These are phyloP conservation scores for Fraxinus paxiana DNA, from an alignment of 305 asterid genomes.

Conservation along the genomic window DNA sequence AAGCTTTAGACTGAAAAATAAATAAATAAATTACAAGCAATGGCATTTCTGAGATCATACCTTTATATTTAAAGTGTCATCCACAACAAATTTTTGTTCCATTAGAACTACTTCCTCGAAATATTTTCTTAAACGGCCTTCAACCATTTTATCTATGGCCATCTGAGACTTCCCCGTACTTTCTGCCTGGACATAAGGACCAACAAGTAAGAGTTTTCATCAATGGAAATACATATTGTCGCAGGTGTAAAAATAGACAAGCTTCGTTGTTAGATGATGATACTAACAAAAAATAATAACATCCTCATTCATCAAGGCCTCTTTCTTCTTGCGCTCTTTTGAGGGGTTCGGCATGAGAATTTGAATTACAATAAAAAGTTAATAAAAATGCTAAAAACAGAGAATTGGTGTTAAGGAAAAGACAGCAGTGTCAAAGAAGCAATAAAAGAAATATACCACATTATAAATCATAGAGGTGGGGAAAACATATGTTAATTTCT, in stretches of 20 bases:
- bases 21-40: neutral
- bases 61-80: constrained; percentile 68
- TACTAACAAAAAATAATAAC: neutral
- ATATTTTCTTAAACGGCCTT: constrained; percentile 87
- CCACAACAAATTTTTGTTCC: constrained; percentile 89
- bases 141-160: constrained; percentile 90
- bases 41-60: constrained; percentile 31
- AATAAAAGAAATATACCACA: neutral
- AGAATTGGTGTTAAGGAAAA: neutral
- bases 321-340: neutral
- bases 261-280: constrained; percentile 17
- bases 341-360: neutral
- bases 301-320: neutral
- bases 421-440: neutral
- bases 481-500: neutral
- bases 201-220: constrained; percentile 18
- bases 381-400: neutral
- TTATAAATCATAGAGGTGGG: neutral
- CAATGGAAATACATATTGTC: constrained; percentile 6
- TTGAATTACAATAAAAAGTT: neutral
- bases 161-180: constrained; percentile 78
- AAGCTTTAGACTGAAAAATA: neutral
- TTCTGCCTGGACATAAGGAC: constrained; percentile 58
- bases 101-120: constrained; percentile 88
- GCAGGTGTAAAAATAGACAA: constrained; percentile 2